Conservation (phyloP, 75 land plant species). For the Selaginella moellendorffii region DNA sequence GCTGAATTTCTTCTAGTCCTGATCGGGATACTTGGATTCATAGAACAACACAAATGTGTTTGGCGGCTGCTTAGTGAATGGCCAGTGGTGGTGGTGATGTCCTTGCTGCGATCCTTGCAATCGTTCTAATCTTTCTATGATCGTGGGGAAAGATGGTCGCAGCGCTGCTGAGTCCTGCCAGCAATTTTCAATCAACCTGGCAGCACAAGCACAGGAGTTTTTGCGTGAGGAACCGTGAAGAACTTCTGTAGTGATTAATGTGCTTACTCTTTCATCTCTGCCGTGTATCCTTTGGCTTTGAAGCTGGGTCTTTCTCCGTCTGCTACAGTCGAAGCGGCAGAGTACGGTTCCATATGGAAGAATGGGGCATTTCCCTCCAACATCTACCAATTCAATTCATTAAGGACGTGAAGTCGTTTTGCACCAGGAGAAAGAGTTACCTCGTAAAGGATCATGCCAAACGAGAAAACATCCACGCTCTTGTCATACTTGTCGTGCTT, state of each 20-base stretch:
- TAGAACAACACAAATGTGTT: too few relatives aligned
- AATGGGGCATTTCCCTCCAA: constrained; percentile 18
- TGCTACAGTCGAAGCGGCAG: constrained; percentile 16
- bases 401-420: background rate
- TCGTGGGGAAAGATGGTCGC: constrained; percentile 9
- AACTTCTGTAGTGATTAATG: background rate
- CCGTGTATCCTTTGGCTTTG: constrained; percentile 11
- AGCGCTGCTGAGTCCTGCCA: constrained; percentile 1
- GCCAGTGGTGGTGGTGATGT: background rate
- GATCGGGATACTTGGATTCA: too few relatives aligned
- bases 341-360: constrained; percentile 11
- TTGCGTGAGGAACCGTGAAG: background rate
- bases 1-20: too few relatives aligned
- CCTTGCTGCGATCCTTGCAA: constrained; percentile 2
- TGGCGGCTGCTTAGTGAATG: too few relatives aligned
- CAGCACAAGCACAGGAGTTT: background rate
- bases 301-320: constrained; percentile 13
- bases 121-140: constrained; percentile 7
- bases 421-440: constrained; percentile 18
- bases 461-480: constrained; percentile 85
- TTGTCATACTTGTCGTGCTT: constrained; percentile 54
- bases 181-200: constrained; percentile 13
- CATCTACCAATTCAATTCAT: constrained; percentile 12
- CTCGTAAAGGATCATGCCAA: constrained; percentile 78
- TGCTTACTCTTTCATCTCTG: constrained; percentile 4